Base-by-base conservation (phyloP, 2,329 filamentous ascomycete species). In the Xenoacremonium recifei region DNA sequence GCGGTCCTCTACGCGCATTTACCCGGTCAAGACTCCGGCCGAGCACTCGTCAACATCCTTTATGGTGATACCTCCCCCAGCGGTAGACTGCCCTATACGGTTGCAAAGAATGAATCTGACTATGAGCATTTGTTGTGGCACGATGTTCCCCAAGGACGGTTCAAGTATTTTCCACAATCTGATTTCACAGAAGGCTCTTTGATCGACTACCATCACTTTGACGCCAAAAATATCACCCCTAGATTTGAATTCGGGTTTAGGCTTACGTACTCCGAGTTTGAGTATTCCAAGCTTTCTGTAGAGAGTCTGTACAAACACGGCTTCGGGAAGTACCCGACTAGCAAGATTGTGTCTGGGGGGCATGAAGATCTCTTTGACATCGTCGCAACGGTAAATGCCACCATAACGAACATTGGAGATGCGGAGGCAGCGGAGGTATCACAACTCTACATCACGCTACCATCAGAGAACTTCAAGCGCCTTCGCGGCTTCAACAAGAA, bases 211-310 rank as follows among this genome's bases (percentile, higher is more conserved):
- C 74, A 85, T 11, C 87, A 82, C 64, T 91, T 88, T 58, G 87
- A 92, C 56, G 80, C 77, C 49, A 71, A 75, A 5, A 71, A 79
- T 20, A 73, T 81, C 4, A 68, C 72, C 1, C 77, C 82, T 0
- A 71, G 83, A 2, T 91, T 89, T 61, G 77, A 84, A 35, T 92
- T 92, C 59, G 87, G 87, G 7, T 82, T 88, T 51, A 87, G 87
- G 19, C 13, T 18, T 75, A 83, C 82, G 12, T 89, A 87, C 66
- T 87, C 85, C 2, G 81, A 73, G 19, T 89, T 87, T 64, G 71
- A 72, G 21, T 83, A 81, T 59, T 72, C 75, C 13, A 65, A 70
- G 43, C 67, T 84, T 10, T 59, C 63, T 12, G 36, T 54, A 19
- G 37, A 47, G 62, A 48, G 2, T 59, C 70, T 1, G 70, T 68